phyloP scores from a whole-genome alignment of 1,139 yeast species.

The Pichia inconspicua region DNA sequence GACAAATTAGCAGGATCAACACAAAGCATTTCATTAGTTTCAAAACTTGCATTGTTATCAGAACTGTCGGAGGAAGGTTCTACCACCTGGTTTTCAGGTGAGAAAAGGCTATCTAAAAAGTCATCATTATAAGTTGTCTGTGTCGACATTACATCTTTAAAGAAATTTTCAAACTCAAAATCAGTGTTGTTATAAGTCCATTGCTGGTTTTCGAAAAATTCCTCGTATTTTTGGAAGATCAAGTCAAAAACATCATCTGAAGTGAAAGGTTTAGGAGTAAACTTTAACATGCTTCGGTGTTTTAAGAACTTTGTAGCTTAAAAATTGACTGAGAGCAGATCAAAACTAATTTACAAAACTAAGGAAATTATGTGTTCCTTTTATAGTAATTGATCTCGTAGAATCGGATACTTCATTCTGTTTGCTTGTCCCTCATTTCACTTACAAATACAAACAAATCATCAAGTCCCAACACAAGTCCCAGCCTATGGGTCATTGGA shows the following conservation, averaged over 20 bases:
- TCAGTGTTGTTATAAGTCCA: background rate
- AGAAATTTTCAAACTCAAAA: background rate
- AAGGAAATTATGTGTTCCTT: background rate
- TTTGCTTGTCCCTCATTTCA: too few relatives aligned
- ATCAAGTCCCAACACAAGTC: background rate
- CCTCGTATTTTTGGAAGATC: too few relatives aligned
- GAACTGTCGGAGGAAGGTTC: background rate
- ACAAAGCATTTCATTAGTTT: background rate
- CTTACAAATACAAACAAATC: background rate
- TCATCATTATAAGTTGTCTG: background rate
- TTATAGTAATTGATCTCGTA: background rate
- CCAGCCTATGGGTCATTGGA: too few relatives aligned
- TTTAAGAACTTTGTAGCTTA: too few relatives aligned
- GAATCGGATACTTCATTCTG: background rate
- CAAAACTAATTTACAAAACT: too few relatives aligned
- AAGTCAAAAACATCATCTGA: background rate
- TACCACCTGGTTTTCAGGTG: background rate
- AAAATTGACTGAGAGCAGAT: background rate
- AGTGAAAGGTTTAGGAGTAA: background rate
- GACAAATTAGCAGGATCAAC: background rate
- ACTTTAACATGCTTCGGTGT: background rate
- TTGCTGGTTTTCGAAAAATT: background rate
- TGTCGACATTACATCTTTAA: background rate
- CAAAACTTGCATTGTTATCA: background rate
- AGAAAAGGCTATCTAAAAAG: background rate